phyloP scores from a whole-genome alignment of 208 protist species.

The Sergeia podlipaevii region DNA sequence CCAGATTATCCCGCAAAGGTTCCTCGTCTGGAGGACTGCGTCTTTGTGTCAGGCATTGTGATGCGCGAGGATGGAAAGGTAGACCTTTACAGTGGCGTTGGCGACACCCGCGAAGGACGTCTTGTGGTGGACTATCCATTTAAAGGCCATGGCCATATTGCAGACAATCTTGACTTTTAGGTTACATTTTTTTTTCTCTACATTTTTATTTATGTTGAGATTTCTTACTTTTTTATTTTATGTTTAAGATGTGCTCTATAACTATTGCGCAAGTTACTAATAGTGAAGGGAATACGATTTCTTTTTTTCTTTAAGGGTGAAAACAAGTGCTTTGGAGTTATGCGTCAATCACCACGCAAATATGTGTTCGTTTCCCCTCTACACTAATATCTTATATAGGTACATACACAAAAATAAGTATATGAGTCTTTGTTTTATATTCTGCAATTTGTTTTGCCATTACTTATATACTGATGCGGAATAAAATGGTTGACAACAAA shows the following conservation, averaged over 20 bases:
- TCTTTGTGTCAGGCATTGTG: conserved; percentile 11
- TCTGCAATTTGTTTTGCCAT: too few species aligned
- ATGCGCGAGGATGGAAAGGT: conserved; percentile 13
- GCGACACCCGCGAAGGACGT: conserved; percentile 9
- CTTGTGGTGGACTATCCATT: conserved; percentile 16
- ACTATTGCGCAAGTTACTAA: too few species aligned
- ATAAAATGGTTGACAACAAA: too few species aligned
- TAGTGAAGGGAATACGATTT: too few species aligned
- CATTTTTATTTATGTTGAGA: background rate
- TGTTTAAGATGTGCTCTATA: conserved; percentile 4
- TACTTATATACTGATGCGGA: too few species aligned
- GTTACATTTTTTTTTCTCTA: background rate
- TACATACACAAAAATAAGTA: too few species aligned
- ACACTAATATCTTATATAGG: too few species aligned
- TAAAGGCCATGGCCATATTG: conserved; percentile 9
- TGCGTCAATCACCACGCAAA: too few species aligned
- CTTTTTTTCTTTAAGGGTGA: too few species aligned
- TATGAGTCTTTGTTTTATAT: too few species aligned
- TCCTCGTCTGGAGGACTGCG: conserved; percentile 9
- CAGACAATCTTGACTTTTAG: conserved; percentile 11
- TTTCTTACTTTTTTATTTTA: background rate
- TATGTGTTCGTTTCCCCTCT: too few species aligned
- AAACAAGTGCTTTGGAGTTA: too few species aligned
- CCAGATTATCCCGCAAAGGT: conserved; percentile 6
- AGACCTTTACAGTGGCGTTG: conserved; percentile 16